phyloP scores from a whole-genome alignment of 202 grass and related monocot genomes.

The Setaria italica region DNA sequence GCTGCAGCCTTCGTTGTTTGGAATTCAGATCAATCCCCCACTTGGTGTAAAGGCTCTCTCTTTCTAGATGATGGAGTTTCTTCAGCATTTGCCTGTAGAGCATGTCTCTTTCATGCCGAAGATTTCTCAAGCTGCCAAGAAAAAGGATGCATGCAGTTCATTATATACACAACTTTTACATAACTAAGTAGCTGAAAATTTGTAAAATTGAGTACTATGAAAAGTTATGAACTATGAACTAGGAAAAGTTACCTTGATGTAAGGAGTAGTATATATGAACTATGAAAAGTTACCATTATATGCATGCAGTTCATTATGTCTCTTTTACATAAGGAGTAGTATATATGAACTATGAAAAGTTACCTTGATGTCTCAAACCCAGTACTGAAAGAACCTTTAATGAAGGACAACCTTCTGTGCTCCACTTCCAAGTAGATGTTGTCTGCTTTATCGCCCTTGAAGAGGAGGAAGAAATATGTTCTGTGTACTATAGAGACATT shows the following conservation, averaged over 20 bases:
- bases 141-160: neutral
- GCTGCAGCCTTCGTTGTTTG: slow-evolving; percentile 82
- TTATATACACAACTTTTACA: neutral
- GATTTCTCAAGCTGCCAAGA: slow-evolving; percentile 66
- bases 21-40: slow-evolving; percentile 77
- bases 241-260: slow-evolving; percentile 49
- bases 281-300: slow-evolving; percentile 41
- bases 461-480: slow-evolving; percentile 92
- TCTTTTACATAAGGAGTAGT: no score
- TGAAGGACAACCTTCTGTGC: slow-evolving; percentile 73
- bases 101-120: slow-evolving; percentile 88
- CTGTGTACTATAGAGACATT: slow-evolving; percentile 84
- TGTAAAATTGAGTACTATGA: neutral
- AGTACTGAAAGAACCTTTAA: slow-evolving; percentile 55
- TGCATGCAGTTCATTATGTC: no score
- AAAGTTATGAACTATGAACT: neutral
- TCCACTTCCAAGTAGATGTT: slow-evolving; percentile 94
- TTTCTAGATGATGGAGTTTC: slow-evolving; percentile 60
- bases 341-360: neutral
- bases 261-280: neutral
- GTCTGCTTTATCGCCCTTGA: slow-evolving; percentile 79
- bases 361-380: slow-evolving; percentile 68
- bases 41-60: slow-evolving; percentile 67
- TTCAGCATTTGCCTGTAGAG: slow-evolving; percentile 82
- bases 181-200: neutral